Base-by-base conservation (phyloP, 2,329 filamentous ascomycete species). In the Fusarium graminum region DNA sequence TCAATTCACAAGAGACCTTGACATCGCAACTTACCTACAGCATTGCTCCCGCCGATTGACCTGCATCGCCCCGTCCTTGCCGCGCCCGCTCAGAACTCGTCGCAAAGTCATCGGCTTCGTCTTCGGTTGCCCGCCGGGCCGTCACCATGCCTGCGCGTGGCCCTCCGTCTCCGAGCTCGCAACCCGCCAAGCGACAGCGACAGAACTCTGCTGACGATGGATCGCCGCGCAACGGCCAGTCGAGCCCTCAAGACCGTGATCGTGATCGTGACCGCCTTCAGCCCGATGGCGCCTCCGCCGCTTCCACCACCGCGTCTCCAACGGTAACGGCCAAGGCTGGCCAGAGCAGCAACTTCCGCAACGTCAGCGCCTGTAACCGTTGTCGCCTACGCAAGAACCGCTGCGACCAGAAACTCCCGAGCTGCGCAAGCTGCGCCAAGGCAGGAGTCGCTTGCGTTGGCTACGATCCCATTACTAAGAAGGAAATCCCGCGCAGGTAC, bases 381-480 rank as follows among this genome's bases (percentile, higher is more conserved):
- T 98, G 94, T 78, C 88, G 94, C 43, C 81, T 96, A 76, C 88
- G 94, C 74, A 98, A 98, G 83, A 98, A 97, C 76, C 86, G 93
- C 52, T 98, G 94, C 79, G 94, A 98, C 79, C 94, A 97, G 83
- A 90, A 91, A 68, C 85, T 98, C 63, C 94, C 94, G 10, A 92
- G 92, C 72, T 98, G 94, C 77, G 90, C 92, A 40, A 92, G 92
- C 70, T 98, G 94, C 79, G 93, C 94, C 77, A 97, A 97, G 81
- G 94, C 92, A n/a, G 86, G 87, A 59, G 92, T 96, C 43, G 90
- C 92, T 69, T 98, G 95, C 77, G 93, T 97, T 49, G 94, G 94
- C 65, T 97, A 97, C 78, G 94, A 98, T 76, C 94, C 94, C 32
- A 97, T 97, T 74, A 97, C 93, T 25, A 97, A 97, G 83, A 90